Evolutionary conservation across 1,139 yeast species (phyloP), one percentile per base, ranked within the genome.

Genomic region (Scheffersomyces insectosa): DNA sequence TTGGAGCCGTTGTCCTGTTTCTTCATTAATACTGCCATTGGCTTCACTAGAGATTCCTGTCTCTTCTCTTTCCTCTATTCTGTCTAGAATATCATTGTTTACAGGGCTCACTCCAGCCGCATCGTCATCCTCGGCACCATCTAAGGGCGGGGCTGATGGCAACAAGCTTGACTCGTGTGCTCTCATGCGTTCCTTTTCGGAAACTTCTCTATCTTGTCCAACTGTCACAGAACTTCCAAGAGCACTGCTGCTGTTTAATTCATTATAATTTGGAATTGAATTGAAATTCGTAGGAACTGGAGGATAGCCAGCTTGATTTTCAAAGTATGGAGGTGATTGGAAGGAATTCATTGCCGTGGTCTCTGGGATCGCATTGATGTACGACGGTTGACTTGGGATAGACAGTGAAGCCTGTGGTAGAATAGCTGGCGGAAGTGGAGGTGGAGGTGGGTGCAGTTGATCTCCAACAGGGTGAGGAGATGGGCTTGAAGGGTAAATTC

Each of bases 61-160:
- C 34, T 31, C 34, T 20, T 31, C 34, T 31, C 34, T 31, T 31
- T 31, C 34, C 20, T 31, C 34, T 31, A 31, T 31, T 10, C 20
- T 31, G 34, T 38, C 40, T 20, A 50, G 35, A 20, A 51, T 48
- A 31, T 48, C 45, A 10, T 42, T 46, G 28, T 37, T 47, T 14
- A 49, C 45, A 10, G 55, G 54, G 30, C 54, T 48, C n/a, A 52
- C 37, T 9, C 39, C 41, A 4, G 42, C 43, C 2, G 20, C 15
- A 12, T 27, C 29, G n/a, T 49, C 49, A 7, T 50, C 59, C 13
- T 57, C 66, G 11, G 51, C 59, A 27, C 59, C 65, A 6, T 55
- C 51, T 10, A 57, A 57, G 3, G 67, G 74, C 1, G 88, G 88
- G 32, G 77, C 82, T 0, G 88, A 82, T 0, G 90, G 89, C 31